Evolutionary conservation across 805 yeast species (phyloP), one percentile per base, ranked within the genome.

Genomic region (Wickerhamiella hasegawae): DNA sequence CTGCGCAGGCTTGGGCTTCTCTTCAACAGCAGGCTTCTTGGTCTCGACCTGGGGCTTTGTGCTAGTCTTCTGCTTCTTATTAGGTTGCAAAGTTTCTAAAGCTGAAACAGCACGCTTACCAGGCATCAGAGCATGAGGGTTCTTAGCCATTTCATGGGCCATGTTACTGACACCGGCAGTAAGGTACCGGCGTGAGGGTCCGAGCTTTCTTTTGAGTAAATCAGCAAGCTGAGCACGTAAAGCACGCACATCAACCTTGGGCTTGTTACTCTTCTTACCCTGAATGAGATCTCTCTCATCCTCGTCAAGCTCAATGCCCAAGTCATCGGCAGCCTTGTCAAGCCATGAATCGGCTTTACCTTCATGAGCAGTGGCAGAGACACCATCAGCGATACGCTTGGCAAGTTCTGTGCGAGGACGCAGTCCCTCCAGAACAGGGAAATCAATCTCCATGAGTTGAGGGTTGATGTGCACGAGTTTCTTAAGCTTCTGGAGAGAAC

Each of bases 311-410:
- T 80, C 95, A 27, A 85, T 58, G 6, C 94, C 98, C 37, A 90
- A 63, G 34, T 90, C 98, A 35, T 79, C 90, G 0, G 97, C 97
- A 0, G 95, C 96, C 50, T 82, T 73, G 40, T 71, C 68, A 40
- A 84, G 62, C 96, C 97, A 84, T 18, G 71, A 63, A 37, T 73
- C 73, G 44, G 83, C 44, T 35, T 49, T 55, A 9, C 59, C 60
- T 28, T 42, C 45, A 4, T 79, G 68, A 15, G 75, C 68, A 2
- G 69, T 56, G 2, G 76, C 69, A 12, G 75, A 61, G 27, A 71
- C 72, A 14, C 81, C 64, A 44, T 81, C 93, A 0, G 92, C 85
- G 34, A 90, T 60, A 47, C 74, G 69, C 17, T 76, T 66, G 4
- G 96, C 81, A 27, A 85, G 47, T 8, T 53, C 58, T 18, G 76